A percentile compares a stretch with the other conserved stretches of the same genome.
Conservation (phyloP, 371 early-diverging fungal genomes). For the Batkoa obscura region DNA sequence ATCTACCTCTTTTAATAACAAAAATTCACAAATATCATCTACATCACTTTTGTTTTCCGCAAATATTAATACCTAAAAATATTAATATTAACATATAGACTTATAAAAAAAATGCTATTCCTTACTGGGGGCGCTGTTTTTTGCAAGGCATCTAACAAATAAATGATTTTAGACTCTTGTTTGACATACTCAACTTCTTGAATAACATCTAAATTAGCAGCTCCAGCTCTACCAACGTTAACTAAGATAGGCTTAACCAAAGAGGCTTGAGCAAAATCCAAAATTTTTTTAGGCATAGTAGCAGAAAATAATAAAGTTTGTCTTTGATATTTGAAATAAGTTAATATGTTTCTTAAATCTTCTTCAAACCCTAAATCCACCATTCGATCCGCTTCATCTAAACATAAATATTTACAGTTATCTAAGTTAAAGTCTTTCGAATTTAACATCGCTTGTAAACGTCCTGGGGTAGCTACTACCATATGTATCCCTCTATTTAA, state of each 20-base stretch:
- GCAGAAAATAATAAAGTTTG: conserved; percentile 90
- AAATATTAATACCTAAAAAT: conserved; percentile 68
- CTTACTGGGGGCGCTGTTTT: conserved; percentile 84
- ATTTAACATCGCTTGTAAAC: conserved; percentile 71
- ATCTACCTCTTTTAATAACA: conserved; percentile 84
- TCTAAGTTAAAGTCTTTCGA: conserved; percentile 61
- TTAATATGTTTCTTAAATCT: conserved; percentile 83
- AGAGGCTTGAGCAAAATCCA: conserved; percentile 78
- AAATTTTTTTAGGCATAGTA: conserved; percentile 96
- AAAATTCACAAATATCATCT: conserved; percentile 94
- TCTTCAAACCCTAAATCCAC: conserved; percentile 95
- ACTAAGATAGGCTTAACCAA: conserved; percentile 84
- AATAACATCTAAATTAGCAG: conserved; percentile 91
- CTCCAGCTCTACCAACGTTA: conserved; percentile 96
- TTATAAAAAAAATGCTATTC: not conserved
- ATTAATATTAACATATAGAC: not conserved
- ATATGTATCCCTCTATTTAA: conserved; percentile 46
- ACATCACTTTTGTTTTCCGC: conserved; percentile 98
- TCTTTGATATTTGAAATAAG: conserved; percentile 76
- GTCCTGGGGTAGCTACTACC: conserved; percentile 90
- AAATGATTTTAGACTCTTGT: conserved; percentile 80
- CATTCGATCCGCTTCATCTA: conserved; percentile 99
- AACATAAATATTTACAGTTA: conserved; percentile 65
- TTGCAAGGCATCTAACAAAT: conserved; percentile 78
- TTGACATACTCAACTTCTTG: conserved; percentile 97